These are phyloP conservation scores for Acrocalymma vagum DNA, from an alignment of 2,329 filamentous ascomycete species.

Conservation along the genomic window DNA sequence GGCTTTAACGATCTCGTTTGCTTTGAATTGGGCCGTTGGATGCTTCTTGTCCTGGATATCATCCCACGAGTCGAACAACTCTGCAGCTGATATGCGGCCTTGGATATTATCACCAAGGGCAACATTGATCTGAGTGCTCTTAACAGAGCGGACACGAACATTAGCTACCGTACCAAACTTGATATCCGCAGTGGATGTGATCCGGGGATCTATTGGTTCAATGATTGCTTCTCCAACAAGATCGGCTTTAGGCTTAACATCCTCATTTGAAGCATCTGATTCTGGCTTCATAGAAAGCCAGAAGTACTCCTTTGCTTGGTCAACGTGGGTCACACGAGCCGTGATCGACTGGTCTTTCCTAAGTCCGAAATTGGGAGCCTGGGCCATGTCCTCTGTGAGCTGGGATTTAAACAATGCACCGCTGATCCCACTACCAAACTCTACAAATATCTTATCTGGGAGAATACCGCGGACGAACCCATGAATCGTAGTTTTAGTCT, in stretches of 20 bases:
- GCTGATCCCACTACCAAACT: slow-evolving; percentile 80
- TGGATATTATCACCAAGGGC: slow-evolving; percentile 86
- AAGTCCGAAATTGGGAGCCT: slow-evolving; percentile 79
- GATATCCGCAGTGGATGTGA: slow-evolving; percentile 75
- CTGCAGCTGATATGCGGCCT: slow-evolving; percentile 91
- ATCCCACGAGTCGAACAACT: slow-evolving; percentile 88
- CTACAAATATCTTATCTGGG: slow-evolving; percentile 82
- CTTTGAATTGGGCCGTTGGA: slow-evolving; percentile 78
- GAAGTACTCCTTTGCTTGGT: slow-evolving; percentile 75
- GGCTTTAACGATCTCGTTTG: slow-evolving; percentile 75
- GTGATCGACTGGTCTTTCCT: slow-evolving; percentile 78
- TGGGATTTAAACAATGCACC: slow-evolving; percentile 83
- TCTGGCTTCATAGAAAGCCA: slow-evolving; percentile 67
- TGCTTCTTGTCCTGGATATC: slow-evolving; percentile 83
- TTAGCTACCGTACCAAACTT: slow-evolving; percentile 76
- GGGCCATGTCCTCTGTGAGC: slow-evolving; percentile 73
- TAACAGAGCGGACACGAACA: slow-evolving; percentile 82
- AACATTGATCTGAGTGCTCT: slow-evolving; percentile 92
- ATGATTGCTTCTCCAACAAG: slow-evolving; percentile 52
- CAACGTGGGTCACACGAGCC: slow-evolving; percentile 75
- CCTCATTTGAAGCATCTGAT: slow-evolving; percentile 49
- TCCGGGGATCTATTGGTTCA: slow-evolving; percentile 71
- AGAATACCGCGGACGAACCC: slow-evolving; percentile 91
- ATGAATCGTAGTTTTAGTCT: slow-evolving; percentile 71
- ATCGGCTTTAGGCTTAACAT: slow-evolving; percentile 28